Evolutionary conservation across 495 filamentous ascomycete species (phyloP), one percentile per base, ranked within the genome.

Genomic region (Choiromyces venosus): DNA sequence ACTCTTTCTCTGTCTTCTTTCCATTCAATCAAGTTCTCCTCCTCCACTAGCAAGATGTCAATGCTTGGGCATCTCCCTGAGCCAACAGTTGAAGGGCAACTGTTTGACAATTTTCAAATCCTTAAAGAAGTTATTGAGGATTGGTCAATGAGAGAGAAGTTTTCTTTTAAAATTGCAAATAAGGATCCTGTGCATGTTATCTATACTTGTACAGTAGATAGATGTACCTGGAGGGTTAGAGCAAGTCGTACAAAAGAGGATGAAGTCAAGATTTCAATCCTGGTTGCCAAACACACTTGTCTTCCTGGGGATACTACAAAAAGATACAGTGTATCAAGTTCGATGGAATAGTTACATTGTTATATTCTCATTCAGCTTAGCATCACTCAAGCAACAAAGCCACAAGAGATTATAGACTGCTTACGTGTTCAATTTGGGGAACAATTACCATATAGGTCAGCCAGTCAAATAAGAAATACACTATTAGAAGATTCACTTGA

Each of bases 221-320:
- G 19, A 8, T 68, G 65, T 39, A 0, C 40, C 39, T 73, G 71
- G 71, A 19, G 71, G 25, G 71, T 73, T 10, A 61, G 40, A 21
- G 52, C 72, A 69, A 8, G 6, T 67, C 14, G 9, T 70, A 69
- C 69, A 40, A 9, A 39, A 35, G 8, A 19, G 1, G 52, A 65
- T 33, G 69, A 37, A 39, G 42, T 69, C 35, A 21, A 39, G 10
- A 19, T 33, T 5, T 14, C n/a, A n/a, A n/a, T n/a, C n/a, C n/a
- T n/a, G n/a, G n/a, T n/a, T n/a, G n/a, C n/a, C n/a, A n/a, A n/a
- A 42, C 70, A 67, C 37, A 72, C 37, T 0, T 72, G 70, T 37
- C 38, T 44, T 42, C 33, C 64, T 0, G 29, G 29, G 16, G 36
- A 66, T 37, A 38, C 46, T 37, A 35, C 16, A n/a, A 25, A 52